Percentiles rank a stretch among this genome's conserved stretches.
Evolutionary conservation across 148 eudicot genomes (phyloP).

Genomic region (Nepenthes mirabilis): DNA sequence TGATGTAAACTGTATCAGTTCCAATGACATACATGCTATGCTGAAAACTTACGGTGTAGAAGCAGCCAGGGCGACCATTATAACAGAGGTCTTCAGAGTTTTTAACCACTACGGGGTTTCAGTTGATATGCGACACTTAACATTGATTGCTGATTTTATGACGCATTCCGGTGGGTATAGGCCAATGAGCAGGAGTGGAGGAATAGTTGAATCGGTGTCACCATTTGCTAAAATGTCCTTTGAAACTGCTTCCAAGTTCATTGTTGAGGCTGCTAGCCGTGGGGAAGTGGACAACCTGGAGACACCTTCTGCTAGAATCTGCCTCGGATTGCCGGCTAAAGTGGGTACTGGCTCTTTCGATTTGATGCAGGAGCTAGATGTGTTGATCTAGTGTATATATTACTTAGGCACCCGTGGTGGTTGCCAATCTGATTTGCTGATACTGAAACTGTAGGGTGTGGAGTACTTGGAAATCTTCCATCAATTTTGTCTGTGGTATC

Average conservation of each 20-base stretch:
- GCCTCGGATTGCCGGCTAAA: conserved; percentile 87
- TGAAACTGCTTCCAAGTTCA: conserved; percentile 83
- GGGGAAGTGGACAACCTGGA: conserved; percentile 58
- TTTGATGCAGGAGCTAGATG: conserved; percentile 61
- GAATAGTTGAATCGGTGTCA: conserved; percentile 63
- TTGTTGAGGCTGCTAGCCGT: conserved; percentile 58
- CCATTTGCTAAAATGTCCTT: conserved; percentile 77
- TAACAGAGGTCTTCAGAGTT: conserved; percentile 67
- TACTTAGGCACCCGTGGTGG: not conserved
- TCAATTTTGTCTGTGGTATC: no score
- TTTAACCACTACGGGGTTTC: conserved; percentile 76
- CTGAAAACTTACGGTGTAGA: conserved; percentile 80
- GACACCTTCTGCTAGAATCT: conserved; percentile 77
- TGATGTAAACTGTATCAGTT: conserved; percentile 51
- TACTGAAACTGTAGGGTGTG: no score
- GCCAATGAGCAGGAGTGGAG: conserved; percentile 75
- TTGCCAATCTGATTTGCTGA: not conserved
- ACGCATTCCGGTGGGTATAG: conserved; percentile 74
- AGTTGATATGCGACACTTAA: conserved; percentile 74
- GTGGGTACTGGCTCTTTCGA: conserved; percentile 93
- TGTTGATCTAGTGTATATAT: conserved; percentile 8
- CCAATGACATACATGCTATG: conserved; percentile 64
- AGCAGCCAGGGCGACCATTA: conserved; percentile 74
- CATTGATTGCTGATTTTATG: conserved; percentile 84
- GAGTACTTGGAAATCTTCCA: no score